phyloP scores from a whole-genome alignment of 1,284 basidiomycete genomes.

The Gastroboletus turbinatus region DNA sequence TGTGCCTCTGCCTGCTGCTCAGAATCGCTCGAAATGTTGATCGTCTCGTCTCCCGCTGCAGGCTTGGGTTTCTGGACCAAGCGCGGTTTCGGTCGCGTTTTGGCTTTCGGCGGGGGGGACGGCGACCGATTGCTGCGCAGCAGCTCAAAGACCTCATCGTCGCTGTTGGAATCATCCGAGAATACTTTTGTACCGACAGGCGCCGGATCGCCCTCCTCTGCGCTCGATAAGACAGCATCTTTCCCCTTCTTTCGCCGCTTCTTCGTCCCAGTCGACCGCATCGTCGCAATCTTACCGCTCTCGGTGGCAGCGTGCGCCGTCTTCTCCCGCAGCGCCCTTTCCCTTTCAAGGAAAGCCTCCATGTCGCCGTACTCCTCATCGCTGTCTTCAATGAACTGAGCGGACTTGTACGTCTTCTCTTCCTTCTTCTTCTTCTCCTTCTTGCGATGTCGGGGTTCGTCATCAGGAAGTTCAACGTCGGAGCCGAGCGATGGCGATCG shows the following conservation, averaged over 20 bases:
- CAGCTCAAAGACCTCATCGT: conserved; percentile 24
- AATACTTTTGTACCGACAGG: not conserved
- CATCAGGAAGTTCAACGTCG: conserved; percentile 43
- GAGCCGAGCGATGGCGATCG: conserved; percentile 47
- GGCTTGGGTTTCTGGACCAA: conserved; percentile 21
- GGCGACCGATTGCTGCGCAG: conserved; percentile 30
- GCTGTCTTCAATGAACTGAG: conserved; percentile 88
- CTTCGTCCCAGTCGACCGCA: conserved; percentile 68
- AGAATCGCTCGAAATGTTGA: conserved; percentile 28
- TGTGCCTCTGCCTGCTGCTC: conserved; percentile 10
- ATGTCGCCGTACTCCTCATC: conserved; percentile 78
- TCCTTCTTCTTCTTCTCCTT: conserved; percentile 66
- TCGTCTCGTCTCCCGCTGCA: conserved; percentile 4
- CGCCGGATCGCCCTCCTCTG: conserved; percentile 8
- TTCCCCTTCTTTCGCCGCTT: conserved; percentile 50
- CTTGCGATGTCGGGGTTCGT: conserved; percentile 46
- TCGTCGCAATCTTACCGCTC: conserved; percentile 48
- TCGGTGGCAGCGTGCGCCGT: conserved; percentile 49
- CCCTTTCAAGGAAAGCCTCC: conserved; percentile 77
- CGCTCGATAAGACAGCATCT: conserved; percentile 7
- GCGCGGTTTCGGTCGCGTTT: conserved; percentile 32
- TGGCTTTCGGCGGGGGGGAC: conserved; percentile 14
- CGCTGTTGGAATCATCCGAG: conserved; percentile 21
- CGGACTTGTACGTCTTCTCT: conserved; percentile 77
- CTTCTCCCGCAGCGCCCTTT: conserved; percentile 55